These are phyloP conservation scores for Pharus latifolius DNA, from an alignment of 176 grass and related monocot species.

Conservation along the genomic window DNA sequence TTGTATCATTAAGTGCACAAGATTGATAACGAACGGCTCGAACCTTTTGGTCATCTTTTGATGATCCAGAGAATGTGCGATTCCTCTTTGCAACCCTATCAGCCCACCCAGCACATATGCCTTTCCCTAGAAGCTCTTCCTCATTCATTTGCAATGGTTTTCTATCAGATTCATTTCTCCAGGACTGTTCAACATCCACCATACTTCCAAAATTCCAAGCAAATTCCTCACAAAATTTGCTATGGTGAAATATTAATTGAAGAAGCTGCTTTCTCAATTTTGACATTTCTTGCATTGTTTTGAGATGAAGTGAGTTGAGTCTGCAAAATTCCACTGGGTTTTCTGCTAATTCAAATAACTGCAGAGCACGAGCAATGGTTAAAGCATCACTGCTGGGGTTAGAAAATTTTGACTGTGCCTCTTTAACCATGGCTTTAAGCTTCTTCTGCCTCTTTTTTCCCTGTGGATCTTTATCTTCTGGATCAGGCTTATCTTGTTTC, in stretches of 20 bases:
- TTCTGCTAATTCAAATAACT: conserved; percentile 65
- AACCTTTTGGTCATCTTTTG: conserved; percentile 49
- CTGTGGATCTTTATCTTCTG: conserved; percentile 22
- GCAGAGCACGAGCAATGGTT: conserved; percentile 66
- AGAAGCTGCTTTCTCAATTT: conserved; percentile 93
- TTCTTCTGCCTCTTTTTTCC: conserved; percentile 56
- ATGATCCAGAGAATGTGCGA: conserved; percentile 22
- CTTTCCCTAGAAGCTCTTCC: conserved; percentile 72
- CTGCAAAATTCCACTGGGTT: conserved; percentile 68
- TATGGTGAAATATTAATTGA: conserved; percentile 71
- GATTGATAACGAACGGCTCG: conserved; percentile 60
- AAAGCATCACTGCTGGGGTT: conserved; percentile 89
- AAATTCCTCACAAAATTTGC: conserved; percentile 63
- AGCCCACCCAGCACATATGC: conserved; percentile 87
- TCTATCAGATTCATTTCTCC: conserved; percentile 50
- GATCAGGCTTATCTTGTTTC: conserved; percentile 21
- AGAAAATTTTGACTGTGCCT: conserved; percentile 46
- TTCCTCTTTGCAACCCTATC: conserved; percentile 83
- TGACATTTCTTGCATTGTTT: conserved; percentile 98
- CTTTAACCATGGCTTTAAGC: conserved; percentile 55
- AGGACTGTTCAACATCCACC: conserved; percentile 66
- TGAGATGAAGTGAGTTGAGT: conserved; percentile 73
- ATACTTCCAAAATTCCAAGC: conserved; percentile 54
- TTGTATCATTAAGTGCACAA: conserved; percentile 50
- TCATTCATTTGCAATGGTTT: conserved; percentile 49